Evolutionary conservation across 2,329 filamentous ascomycete genomes (phyloP).

Genomic region (Simplicillium sp.): DNA sequence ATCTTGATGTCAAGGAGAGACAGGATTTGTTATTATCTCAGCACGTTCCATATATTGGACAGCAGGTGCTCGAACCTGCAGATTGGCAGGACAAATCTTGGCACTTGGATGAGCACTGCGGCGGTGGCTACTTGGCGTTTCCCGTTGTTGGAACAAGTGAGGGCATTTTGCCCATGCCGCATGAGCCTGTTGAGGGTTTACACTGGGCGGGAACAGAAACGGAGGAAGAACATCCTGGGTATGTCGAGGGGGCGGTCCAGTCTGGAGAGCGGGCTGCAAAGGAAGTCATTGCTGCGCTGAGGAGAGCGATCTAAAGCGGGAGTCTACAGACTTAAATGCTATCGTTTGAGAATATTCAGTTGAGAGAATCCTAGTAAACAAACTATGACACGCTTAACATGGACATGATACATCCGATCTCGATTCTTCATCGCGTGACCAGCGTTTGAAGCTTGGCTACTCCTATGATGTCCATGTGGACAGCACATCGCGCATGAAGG

Average conservation of each 20-base stretch:
- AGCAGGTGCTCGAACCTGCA: neutral
- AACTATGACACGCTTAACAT: too few relatives aligned
- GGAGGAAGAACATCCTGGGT: neutral
- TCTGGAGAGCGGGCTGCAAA: neutral
- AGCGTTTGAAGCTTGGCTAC: too few relatives aligned
- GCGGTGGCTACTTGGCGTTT: slow-evolving; percentile 1
- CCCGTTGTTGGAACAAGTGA: neutral
- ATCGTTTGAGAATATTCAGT: too few relatives aligned
- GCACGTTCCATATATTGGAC: neutral
- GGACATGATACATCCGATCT: too few relatives aligned
- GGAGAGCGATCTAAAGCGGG: too few relatives aligned
- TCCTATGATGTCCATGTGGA: too few relatives aligned
- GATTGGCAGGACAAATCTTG: slow-evolving; percentile 1
- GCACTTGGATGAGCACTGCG: slow-evolving; percentile 1
- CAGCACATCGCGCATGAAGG: too few relatives aligned
- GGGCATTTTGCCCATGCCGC: neutral
- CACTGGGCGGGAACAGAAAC: slow-evolving; percentile 1
- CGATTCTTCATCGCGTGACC: too few relatives aligned
- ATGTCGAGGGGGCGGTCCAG: slow-evolving; percentile 1
- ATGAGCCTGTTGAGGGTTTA: neutral
- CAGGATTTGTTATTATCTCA: neutral
- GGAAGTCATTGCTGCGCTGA: neutral
- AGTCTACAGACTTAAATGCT: too few relatives aligned
- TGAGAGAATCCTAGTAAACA: too few relatives aligned
- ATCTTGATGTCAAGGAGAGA: neutral